Percentiles rank a stretch among this genome's conserved stretches.
These are phyloP conservation scores for Clarireedia homoeocarpa DNA, from an alignment of 2,329 filamentous ascomycete species.

Conservation along the genomic window DNA sequence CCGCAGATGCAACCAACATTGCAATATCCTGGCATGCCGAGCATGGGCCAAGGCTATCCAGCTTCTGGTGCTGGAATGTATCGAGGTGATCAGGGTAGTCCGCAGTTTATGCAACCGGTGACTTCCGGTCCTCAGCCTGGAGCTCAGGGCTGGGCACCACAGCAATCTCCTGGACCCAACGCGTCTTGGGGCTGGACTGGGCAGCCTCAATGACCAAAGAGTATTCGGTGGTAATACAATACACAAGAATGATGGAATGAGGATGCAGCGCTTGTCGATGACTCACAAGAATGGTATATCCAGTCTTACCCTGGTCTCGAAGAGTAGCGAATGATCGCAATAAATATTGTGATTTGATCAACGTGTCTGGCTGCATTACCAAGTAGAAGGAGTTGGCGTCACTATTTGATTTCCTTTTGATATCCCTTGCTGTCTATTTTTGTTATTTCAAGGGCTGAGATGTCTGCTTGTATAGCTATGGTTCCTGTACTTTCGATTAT, in stretches of 20 bases:
- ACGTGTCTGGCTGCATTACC: background rate
- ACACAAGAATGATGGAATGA: constrained; percentile 17
- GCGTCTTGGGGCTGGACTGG: constrained; percentile 27
- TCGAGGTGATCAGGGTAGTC: constrained; percentile 52
- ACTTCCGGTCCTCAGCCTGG: constrained; percentile 31
- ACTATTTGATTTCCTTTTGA: background rate
- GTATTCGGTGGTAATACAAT: constrained; percentile 9
- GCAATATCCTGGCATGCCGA: constrained; percentile 56
- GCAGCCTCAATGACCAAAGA: constrained; percentile 19
- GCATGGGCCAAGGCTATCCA: constrained; percentile 50
- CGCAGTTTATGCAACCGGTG: constrained; percentile 61
- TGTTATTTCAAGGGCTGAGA: background rate
- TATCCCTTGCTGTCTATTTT: background rate
- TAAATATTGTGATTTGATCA: background rate
- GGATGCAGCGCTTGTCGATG: constrained; percentile 4
- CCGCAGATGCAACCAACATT: constrained; percentile 50
- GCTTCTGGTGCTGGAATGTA: constrained; percentile 49
- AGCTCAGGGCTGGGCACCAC: constrained; percentile 28
- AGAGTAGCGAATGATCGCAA: background rate
- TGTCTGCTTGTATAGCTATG: background rate
- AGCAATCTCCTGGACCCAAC: constrained; percentile 23
- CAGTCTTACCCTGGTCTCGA: background rate
- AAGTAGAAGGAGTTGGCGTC: background rate
- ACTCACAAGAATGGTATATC: background rate
- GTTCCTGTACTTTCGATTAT: background rate